These are phyloP conservation scores for Entomortierella parvispora DNA, from an alignment of 192 early-diverging fungal genomes.

Conservation along the genomic window DNA sequence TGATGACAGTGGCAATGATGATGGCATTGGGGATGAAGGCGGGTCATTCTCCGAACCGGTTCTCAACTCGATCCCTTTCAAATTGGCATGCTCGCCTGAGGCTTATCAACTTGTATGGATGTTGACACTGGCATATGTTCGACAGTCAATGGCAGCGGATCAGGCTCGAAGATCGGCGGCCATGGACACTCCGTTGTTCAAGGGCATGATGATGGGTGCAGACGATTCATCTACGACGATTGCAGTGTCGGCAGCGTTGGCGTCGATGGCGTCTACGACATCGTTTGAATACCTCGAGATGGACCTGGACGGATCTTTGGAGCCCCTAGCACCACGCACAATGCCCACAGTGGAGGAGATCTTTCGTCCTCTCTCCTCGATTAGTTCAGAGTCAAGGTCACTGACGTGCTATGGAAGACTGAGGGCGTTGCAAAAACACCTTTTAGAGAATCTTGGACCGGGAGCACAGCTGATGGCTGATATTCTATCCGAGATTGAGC, in stretches of 20 bases:
- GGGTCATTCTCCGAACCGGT: neutral
- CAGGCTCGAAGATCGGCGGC: neutral
- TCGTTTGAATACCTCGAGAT: too few species aligned
- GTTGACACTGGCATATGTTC: slow-evolving; percentile 14
- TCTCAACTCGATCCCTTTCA: slow-evolving; percentile 6
- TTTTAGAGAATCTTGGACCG: slow-evolving; percentile 4
- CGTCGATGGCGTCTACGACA: neutral
- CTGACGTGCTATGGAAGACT: neutral
- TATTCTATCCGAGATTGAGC: slow-evolving; percentile 32
- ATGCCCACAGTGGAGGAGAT: too few species aligned
- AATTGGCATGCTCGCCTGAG: slow-evolving; percentile 41
- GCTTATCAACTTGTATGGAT: slow-evolving; percentile 52
- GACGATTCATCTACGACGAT: neutral
- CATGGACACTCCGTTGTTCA: too few species aligned
- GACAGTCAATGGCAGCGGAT: slow-evolving; percentile 16
- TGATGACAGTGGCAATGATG: too few species aligned
- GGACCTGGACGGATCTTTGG: too few species aligned
- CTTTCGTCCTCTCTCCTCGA: too few species aligned
- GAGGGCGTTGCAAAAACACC: slow-evolving; percentile 1
- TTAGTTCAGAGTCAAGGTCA: too few species aligned
- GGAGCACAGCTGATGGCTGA: slow-evolving; percentile 27
- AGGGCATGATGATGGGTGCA: too few species aligned
- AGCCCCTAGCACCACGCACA: too few species aligned
- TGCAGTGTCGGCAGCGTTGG: too few species aligned
- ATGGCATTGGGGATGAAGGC: neutral